A percentile compares a stretch with the other conserved stretches of the same genome.
Evolutionary conservation across 2,329 filamentous ascomycete genomes (phyloP).

Genomic region (Penicillium sp.): DNA sequence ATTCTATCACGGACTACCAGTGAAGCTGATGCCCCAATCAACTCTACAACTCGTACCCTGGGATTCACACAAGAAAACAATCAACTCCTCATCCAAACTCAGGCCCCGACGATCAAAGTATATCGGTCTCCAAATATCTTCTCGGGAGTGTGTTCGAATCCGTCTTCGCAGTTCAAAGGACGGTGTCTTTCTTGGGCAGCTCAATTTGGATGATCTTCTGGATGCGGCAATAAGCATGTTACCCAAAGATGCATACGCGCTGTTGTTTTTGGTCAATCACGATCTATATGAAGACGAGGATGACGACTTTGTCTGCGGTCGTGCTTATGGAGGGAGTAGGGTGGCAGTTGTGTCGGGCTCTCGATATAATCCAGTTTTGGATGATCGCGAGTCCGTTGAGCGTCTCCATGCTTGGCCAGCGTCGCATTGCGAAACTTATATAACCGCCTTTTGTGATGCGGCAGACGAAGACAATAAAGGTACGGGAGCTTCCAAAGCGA

Average conservation of each 20-base stretch:
- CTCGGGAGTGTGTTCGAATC: constrained; percentile 52
- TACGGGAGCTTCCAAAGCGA: constrained; percentile 1
- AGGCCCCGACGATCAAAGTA: constrained; percentile 27
- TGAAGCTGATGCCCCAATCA: constrained; percentile 48
- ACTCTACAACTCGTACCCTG: constrained; percentile 56
- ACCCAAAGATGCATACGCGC: constrained; percentile 62
- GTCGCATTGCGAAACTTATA: constrained; percentile 58
- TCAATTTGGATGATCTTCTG: constrained; percentile 66
- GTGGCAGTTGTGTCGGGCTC: constrained; percentile 66
- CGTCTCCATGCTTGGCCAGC: constrained; percentile 65
- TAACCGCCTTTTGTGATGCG: constrained; percentile 6
- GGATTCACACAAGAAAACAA: constrained; percentile 34
- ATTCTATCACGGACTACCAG: constrained; percentile 60
- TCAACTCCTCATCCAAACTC: background rate
- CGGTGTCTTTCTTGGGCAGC: constrained; percentile 44
- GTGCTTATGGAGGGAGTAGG: constrained; percentile 67
- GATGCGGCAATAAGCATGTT: constrained; percentile 60
- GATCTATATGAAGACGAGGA: constrained; percentile 69
- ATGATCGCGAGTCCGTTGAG: constrained; percentile 50
- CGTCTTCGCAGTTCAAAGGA: constrained; percentile 56
- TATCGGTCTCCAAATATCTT: constrained; percentile 52
- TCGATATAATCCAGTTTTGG: constrained; percentile 61
- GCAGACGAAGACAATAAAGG: constrained; percentile 7
- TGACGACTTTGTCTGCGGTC: constrained; percentile 69
- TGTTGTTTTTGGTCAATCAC: constrained; percentile 62